Evolutionary conservation across 306 rosid genomes (phyloP).

Genomic region (Coriaria nepalensis): DNA sequence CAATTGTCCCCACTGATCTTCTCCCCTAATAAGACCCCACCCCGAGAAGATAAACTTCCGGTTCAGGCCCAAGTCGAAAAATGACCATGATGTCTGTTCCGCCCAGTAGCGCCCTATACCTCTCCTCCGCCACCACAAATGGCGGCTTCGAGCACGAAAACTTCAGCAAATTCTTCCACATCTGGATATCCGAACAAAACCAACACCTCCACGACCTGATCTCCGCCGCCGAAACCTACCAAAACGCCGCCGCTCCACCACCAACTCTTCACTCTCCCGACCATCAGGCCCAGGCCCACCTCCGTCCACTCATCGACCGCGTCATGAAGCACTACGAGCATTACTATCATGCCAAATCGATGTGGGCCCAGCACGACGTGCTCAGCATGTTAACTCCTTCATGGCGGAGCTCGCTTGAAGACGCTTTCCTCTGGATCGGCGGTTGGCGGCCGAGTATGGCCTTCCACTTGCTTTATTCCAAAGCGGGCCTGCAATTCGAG

Average conservation of each 20-base stretch:
- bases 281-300: conserved; percentile 4
- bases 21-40: too few species aligned
- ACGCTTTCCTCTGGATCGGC: conserved; percentile 59
- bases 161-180: conserved; percentile 31
- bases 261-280: too few species aligned
- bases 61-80: too few species aligned
- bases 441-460: conserved; percentile 68
- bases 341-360: conserved; percentile 31
- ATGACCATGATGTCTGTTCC: conserved; percentile 5
- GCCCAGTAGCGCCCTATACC: not conserved
- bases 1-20: too few species aligned
- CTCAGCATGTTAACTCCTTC: conserved; percentile 26
- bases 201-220: conserved; percentile 26
- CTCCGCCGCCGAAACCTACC: not conserved
- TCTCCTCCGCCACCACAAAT: not conserved
- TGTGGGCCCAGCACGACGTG: conserved; percentile 23
- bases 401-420: conserved; percentile 44
- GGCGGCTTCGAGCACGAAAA: conserved; percentile 9
- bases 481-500: conserved; percentile 43
- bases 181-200: conserved; percentile 36
- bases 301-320: conserved; percentile 9
- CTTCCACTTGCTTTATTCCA: conserved; percentile 46
- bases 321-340: conserved; percentile 33
- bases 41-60: too few species aligned
- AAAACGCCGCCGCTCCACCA: too few species aligned